Base-by-base conservation (phyloP, 805 yeast genomes). In the Yarrowia sp. region DNA sequence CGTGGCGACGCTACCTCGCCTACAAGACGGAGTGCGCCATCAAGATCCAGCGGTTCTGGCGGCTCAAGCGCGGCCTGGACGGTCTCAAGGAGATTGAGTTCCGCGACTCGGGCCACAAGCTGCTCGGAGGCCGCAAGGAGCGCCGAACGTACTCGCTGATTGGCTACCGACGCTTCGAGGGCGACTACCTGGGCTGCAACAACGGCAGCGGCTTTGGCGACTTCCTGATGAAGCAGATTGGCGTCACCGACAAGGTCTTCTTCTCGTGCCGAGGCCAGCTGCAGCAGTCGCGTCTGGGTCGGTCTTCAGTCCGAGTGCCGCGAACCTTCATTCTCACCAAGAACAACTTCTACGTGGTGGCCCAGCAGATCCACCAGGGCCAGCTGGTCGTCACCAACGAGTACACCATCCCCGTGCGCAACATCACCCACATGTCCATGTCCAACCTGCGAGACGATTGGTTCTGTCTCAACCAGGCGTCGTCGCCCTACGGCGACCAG, bases 101-200 rank as follows among this genome's bases (percentile, higher is more conserved):
- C 49, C 84, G 97, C 71, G 97, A 93, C 68, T 81, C 84, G 65
- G 97, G 97, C 62, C 85, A 85, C 32, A 79, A 80, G 18, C 73
- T 91, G 32, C 77, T 92, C 47, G 84, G 80, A 21, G 85, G 86
- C 32, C 80, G 88, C 69, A 94, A 94, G 70, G 94, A 94, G 72
- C 88, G 99, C 76, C 84, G 99, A 70, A 77, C 94, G 56, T 81
- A 91, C 81, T 88, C 96, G 25, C 76, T 94, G 70, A 73, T 91
- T 41, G 98, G 98, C 0, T 87, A 86, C 60, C 82, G 99, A 68
- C 86, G 93, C 6, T 96, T 82, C 68, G 82, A 88, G 85, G 99
- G 98, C n/a, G 99, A 94, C 73, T 94, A 94, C 68, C 76, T 94
- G 65, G 89, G 85, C 14, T 88, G 96, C 70, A 92, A 90, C 74